Conservation (phyloP, 1,284 basidiomycete genomes). For the Ceratobasidium sp. region DNA sequence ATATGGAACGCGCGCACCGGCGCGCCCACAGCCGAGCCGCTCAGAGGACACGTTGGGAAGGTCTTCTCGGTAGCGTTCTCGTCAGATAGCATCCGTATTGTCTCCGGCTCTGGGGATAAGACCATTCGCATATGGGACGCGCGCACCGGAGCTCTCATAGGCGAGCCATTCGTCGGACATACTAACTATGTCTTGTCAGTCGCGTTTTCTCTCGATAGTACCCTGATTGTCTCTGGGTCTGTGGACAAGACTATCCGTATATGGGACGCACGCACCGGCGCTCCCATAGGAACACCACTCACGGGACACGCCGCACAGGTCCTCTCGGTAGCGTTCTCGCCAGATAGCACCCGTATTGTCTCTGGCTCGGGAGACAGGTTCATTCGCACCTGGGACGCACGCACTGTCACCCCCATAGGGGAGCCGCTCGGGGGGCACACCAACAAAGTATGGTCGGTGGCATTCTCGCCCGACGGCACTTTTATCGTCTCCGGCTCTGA, state of each 20-base stretch:
- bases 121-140: conserved; percentile 25
- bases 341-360: conserved; percentile 29
- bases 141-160: neutral
- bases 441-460: neutral
- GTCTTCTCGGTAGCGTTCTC: conserved; percentile 34
- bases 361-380: conserved; percentile 42
- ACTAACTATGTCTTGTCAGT: conserved; percentile 11
- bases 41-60: conserved; percentile 9
- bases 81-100: neutral
- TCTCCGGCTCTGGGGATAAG: neutral
- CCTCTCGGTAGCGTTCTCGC: conserved; percentile 23
- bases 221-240: conserved; percentile 21
- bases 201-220: conserved; percentile 21
- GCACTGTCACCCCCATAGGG: neutral
- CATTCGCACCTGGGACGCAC: conserved; percentile 35
- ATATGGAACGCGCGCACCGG: conserved; percentile 43
- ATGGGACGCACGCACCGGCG: conserved; percentile 27
- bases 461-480: conserved; percentile 16
- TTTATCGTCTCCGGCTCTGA: neutral
- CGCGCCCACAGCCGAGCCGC: neutral
- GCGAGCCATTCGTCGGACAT: neutral
- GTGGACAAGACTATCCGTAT: conserved; percentile 4
- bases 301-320: conserved; percentile 25
- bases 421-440: conserved; percentile 37
- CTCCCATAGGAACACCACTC: neutral